These are phyloP conservation scores for Amanita brunnescens DNA, from an alignment of 768 basidiomycete genomes.

Conservation along the genomic window DNA sequence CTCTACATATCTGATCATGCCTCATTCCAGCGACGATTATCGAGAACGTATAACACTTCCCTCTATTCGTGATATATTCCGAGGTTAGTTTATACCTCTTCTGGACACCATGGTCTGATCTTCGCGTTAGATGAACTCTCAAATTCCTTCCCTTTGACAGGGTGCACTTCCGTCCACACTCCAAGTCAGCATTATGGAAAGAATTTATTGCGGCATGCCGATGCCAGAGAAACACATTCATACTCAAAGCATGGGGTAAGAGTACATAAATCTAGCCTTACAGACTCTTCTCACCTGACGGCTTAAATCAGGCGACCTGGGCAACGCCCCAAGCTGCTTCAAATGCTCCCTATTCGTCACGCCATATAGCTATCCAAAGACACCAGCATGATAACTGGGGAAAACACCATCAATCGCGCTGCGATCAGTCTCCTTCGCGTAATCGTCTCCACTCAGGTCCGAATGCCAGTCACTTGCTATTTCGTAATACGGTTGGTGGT, in stretches of 20 bases:
- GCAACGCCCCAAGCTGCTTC: not conserved
- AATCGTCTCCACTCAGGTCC: not conserved
- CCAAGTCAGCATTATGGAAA: not conserved
- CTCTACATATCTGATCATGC: slow-evolving; percentile 8
- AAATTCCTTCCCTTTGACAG: slow-evolving; percentile 18
- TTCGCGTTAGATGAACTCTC: slow-evolving; percentile 37
- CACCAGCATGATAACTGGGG: not conserved
- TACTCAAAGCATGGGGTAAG: not conserved
- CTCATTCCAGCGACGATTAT: slow-evolving; percentile 18
- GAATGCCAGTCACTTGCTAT: not conserved
- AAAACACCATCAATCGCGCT: not conserved
- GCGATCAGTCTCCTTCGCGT: not conserved
- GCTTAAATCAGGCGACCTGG: not conserved
- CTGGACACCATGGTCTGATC: slow-evolving; percentile 6
- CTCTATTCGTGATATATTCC: slow-evolving; percentile 61
- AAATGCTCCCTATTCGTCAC: not conserved
- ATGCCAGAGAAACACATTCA: not conserved
- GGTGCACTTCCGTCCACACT: not conserved
- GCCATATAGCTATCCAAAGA: not conserved
- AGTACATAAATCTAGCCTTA: not conserved
- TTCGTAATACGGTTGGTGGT: not conserved
- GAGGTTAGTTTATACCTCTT: slow-evolving; percentile 29
- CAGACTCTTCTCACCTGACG: not conserved
- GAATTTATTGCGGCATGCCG: not conserved
- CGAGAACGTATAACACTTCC: slow-evolving; percentile 54